A percentile compares a stretch with the other conserved stretches of the same genome.
Conservation (phyloP, 140 eudicot species). For the Stevia rebaudiana region DNA sequence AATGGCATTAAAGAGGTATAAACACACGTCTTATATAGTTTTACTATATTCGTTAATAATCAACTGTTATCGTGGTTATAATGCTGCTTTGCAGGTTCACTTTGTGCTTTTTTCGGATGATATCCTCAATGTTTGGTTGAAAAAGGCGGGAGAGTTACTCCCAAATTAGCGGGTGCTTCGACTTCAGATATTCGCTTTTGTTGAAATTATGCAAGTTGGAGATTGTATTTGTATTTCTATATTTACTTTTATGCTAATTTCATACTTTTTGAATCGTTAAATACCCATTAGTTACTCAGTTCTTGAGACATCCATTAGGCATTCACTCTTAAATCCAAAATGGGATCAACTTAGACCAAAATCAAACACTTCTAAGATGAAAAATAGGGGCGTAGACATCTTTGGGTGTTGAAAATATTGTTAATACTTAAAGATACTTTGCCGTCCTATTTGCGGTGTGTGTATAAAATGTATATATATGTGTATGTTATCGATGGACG, state of each 20-base stretch:
- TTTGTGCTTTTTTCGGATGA: constrained; percentile 66
- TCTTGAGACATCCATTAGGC: not conserved
- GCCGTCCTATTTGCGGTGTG: too few species aligned
- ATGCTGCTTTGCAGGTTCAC: constrained; percentile 48
- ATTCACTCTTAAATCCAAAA: not conserved
- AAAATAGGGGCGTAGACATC: too few species aligned
- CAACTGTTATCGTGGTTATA: not conserved
- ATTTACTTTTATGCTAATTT: not conserved
- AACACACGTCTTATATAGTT: not conserved
- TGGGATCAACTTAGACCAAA: too few species aligned
- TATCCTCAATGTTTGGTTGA: constrained; percentile 54
- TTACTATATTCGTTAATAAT: not conserved
- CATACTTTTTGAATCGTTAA: not conserved
- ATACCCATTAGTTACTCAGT: not conserved
- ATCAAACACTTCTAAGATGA: too few species aligned
- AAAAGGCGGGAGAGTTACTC: constrained; percentile 58
- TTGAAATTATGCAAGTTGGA: constrained; percentile 3
- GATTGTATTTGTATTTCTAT: constrained; percentile 15
- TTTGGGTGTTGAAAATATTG: too few species aligned
- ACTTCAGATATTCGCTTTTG: not conserved
- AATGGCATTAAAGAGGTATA: constrained; percentile 72
- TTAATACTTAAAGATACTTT: too few species aligned
- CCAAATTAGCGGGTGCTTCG: constrained; percentile 7
- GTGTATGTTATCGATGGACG: too few species aligned
- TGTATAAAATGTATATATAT: too few species aligned